phyloP scores from a whole-genome alignment of 108 stramenopile species.

The Asterionellopsis glacialis region DNA sequence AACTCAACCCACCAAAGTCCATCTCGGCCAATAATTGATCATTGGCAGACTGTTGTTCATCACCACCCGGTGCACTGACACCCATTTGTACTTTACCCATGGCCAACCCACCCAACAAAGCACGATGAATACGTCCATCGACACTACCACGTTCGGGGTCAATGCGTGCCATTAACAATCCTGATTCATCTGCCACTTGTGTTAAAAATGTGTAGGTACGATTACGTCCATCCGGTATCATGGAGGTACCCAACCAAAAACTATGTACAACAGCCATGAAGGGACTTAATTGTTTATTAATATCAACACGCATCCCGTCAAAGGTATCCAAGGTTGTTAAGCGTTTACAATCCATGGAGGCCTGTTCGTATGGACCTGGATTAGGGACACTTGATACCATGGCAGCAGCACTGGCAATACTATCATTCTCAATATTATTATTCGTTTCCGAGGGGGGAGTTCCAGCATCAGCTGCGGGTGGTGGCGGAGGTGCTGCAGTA shows the following conservation, averaged over 20 bases:
- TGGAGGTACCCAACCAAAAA: slow-evolving; percentile 73
- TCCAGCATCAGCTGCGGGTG: slow-evolving; percentile 11
- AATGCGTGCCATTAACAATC: slow-evolving; percentile 56
- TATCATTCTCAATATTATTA: slow-evolving; percentile 9
- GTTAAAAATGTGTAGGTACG: slow-evolving; percentile 66
- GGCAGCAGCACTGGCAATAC: slow-evolving; percentile 44
- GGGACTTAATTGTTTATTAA: slow-evolving; percentile 80
- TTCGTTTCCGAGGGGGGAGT: slow-evolving; percentile 13
- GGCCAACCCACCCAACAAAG: slow-evolving; percentile 61
- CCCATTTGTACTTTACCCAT: slow-evolving; percentile 72
- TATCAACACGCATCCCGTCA: slow-evolving; percentile 77
- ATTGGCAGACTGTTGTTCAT: slow-evolving; percentile 11
- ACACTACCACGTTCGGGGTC: slow-evolving; percentile 60
- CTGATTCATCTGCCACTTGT: slow-evolving; percentile 76
- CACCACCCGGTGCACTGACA: slow-evolving; percentile 37
- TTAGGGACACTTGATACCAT: slow-evolving; percentile 49
- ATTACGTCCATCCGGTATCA: slow-evolving; percentile 71
- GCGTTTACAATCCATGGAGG: slow-evolving; percentile 61
- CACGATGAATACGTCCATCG: slow-evolving; percentile 73
- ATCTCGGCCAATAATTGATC: slow-evolving; percentile 75
- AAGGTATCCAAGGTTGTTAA: slow-evolving; percentile 68
- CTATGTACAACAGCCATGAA: slow-evolving; percentile 77
- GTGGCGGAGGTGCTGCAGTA: slow-evolving; percentile 16
- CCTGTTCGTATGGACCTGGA: slow-evolving; percentile 77
- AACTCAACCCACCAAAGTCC: slow-evolving; percentile 67